Evolutionary conservation across 1,139 yeast genomes (phyloP).

Genomic region (Geotrichum siamense): DNA sequence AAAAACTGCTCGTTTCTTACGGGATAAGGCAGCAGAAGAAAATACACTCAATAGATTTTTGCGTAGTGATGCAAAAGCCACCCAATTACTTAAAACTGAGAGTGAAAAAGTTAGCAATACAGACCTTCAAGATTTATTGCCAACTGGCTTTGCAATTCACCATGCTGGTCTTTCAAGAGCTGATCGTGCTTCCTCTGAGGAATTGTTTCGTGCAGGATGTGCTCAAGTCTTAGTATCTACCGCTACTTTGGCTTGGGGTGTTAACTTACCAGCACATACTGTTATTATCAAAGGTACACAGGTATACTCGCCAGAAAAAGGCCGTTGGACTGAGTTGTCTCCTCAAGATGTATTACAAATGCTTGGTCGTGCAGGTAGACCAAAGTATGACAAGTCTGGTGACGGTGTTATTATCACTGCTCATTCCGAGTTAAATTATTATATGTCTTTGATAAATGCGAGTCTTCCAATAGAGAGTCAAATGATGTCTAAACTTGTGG

Average conservation of each 20-base stretch:
- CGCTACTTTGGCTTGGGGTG: constrained; percentile 98
- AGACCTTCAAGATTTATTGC: constrained; percentile 54
- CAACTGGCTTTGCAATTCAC: constrained; percentile 80
- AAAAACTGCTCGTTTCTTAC: constrained; percentile 71
- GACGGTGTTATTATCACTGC: constrained; percentile 91
- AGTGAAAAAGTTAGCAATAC: constrained; percentile 49
- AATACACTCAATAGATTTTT: constrained; percentile 45
- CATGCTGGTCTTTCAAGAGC: constrained; percentile 81
- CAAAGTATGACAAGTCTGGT: constrained; percentile 85
- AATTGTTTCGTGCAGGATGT: constrained; percentile 80
- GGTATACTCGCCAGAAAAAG: constrained; percentile 84
- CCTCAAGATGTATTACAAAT: constrained; percentile 94
- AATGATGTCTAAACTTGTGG: constrained; percentile 61
- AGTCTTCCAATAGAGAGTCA: constrained; percentile 93
- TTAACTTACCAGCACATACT: constrained; percentile 92
- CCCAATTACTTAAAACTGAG: constrained; percentile 61
- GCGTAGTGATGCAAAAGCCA: constrained; percentile 49
- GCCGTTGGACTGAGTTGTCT: constrained; percentile 80
- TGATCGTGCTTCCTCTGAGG: constrained; percentile 77
- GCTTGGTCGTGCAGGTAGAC: constrained; percentile 96
- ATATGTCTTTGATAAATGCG: constrained; percentile 79
- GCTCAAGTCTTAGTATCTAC: constrained; percentile 81
- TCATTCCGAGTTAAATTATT: constrained; percentile 79
- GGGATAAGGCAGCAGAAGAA: constrained; percentile 53
- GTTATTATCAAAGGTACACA: constrained; percentile 94